Base-by-base conservation (phyloP, 1,284 basidiomycete genomes). In the Pholiota adiposa region DNA sequence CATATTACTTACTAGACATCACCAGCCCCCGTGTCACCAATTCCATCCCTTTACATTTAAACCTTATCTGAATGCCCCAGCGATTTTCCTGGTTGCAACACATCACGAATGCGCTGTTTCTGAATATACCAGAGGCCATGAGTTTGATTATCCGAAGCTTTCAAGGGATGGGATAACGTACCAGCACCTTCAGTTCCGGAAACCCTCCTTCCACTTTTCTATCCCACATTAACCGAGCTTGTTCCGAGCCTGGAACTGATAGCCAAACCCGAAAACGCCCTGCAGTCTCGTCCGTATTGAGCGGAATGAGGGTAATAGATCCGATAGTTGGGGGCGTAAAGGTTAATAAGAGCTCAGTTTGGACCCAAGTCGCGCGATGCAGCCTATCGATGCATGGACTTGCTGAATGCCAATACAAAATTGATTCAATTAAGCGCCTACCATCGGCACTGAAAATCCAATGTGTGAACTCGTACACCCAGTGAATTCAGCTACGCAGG, bases 191-290 rank as follows among this genome's bases (percentile, higher is more conserved):
- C 61, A 94, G 76, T 74, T 97, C 95, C 0, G 95, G 95, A 70
- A 97, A 97, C 0, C 92, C 90, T 29, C 92, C 92, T 72, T 96
- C 92, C n/a, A 85, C 76, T 72, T 96, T 92, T 62, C 92, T 78
- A 71, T 94, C 92, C 92, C 92, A 94, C 18, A 91, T 69, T 49
- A 92, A 72, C 29, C 72, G 63, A 7, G 77, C 72, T 27, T 69
- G 43, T 12, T 75, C 72, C 3, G 73, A 72, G 18, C 74, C 76
- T 21, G 65, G 60, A 9, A 71, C 72, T 36, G 83, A 83, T 27
- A 96, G 74, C 94, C 94, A 97, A 16, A 96, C 87, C 25, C 94
- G 84, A 73, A 97, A 97, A 25, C 93, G 82, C 21, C 94, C 94
- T 34, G 87, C 90, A 6, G 94, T 92, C 65, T 95, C 93, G 16